A percentile compares a stretch with the other conserved stretches of the same genome.
These are phyloP conservation scores for Collybia mongolica DNA, from an alignment of 768 basidiomycete species.

Conservation along the genomic window DNA sequence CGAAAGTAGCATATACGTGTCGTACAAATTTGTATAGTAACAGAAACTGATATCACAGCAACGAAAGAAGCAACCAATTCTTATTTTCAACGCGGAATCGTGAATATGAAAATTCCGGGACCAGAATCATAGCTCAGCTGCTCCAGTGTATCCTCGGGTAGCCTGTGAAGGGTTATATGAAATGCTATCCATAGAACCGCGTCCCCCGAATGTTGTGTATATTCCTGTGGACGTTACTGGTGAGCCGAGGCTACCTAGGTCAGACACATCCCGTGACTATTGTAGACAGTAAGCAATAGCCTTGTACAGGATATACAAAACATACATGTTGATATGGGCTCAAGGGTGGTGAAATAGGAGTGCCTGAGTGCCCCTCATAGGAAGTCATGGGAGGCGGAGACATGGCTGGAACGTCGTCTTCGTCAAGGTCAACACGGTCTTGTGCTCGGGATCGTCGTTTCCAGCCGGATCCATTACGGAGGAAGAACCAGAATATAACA, in stretches of 20 bases:
- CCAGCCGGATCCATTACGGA: constrained; percentile 11
- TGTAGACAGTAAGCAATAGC: neutral
- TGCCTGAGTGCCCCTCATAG: constrained; percentile 1
- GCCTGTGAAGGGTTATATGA: constrained; percentile 15
- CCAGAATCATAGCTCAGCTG: constrained; percentile 27
- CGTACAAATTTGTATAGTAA: too few species aligned
- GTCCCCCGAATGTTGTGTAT: constrained; percentile 25
- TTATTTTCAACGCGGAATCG: too few species aligned
- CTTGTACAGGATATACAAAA: neutral
- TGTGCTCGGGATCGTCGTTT: constrained; percentile 1
- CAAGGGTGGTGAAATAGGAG: constrained; percentile 9
- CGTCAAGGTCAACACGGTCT: constrained; percentile 9
- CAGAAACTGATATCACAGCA: too few species aligned
- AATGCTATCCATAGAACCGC: constrained; percentile 30
- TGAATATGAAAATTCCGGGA: neutral
- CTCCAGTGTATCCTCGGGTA: constrained; percentile 27
- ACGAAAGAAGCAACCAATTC: too few species aligned
- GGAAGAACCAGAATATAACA: constrained; percentile 36
- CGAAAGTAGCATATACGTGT: too few species aligned
- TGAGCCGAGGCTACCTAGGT: constrained; percentile 14
- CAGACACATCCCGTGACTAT: constrained; percentile 14
- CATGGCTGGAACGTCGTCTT: constrained; percentile 11
- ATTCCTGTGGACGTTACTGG: constrained; percentile 15
- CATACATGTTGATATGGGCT: constrained; percentile 6
- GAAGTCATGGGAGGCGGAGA: constrained; percentile 6